Evolutionary conservation across 768 basidiomycete genomes (phyloP), one percentile per base, ranked within the genome.

Genomic region (Termitomyces sp.): DNA sequence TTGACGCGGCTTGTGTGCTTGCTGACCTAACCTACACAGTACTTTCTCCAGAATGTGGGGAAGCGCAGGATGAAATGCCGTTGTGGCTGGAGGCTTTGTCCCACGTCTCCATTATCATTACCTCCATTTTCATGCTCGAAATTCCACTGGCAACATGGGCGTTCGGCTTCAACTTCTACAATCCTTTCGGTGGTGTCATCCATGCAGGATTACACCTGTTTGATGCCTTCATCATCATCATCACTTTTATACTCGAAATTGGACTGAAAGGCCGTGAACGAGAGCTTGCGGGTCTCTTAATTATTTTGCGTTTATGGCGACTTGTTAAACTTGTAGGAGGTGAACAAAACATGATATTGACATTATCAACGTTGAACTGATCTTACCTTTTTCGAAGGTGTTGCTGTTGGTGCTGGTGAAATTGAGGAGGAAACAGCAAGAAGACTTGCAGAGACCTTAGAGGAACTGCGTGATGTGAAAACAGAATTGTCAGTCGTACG

Each of bases 221-320:
- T 63, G 92, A 93, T 72, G 82, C 84, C 8, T 49, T 79, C 42
- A 79, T 93, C 59, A 85, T 93, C 64, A 18, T 90, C 58, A 78
- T 80, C 7, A 92, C 90, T 0, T 90, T 92, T 67, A 70, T 85
- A 6, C 77, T 92, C 32, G 92, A 93, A 68, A 76, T 87, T 7
- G 76, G 80, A 9, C 73, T 93, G 14, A 79, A 78, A 63, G 90
- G 91, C 2, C 78, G 72, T 53, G 87, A 88, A 65, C 73, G 83
- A 58, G 88, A 93, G 64, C 77, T 92, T 22, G 87, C 85, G 1
- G 81, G 78, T 6, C 71, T 93, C 26, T 79, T 93, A 34, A 77
- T 93, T 42, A 72, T 88, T 20, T 73, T 93, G 29, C 90, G 91
- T 69, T 69, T 93, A 14, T 92, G 92, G 91, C 79, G 91, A 26